phyloP scores from a whole-genome alignment of 2,329 filamentous ascomycete genomes.

The Fonsecaea multimorphosa region DNA sequence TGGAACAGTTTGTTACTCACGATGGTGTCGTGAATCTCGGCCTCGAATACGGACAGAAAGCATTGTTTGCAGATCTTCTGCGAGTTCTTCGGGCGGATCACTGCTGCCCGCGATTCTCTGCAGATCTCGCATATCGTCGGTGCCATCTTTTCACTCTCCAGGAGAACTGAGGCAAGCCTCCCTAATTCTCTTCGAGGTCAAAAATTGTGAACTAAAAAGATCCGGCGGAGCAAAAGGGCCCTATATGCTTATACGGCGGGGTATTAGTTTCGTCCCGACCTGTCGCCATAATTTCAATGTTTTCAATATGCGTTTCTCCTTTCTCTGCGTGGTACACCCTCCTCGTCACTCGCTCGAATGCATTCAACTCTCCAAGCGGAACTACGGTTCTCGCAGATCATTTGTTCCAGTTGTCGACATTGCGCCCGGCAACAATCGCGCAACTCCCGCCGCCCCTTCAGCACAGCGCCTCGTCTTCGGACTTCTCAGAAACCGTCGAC shows the following conservation, averaged over 20 bases:
- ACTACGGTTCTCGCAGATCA: slow-evolving; percentile 36
- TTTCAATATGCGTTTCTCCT: background rate
- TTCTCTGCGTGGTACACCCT: background rate
- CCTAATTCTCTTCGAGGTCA: background rate
- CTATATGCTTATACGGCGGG: slow-evolving; percentile 1
- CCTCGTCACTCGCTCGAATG: slow-evolving; percentile 34
- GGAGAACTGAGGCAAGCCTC: background rate
- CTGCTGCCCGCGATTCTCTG: slow-evolving; percentile 76
- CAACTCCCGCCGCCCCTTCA: slow-evolving; percentile 27
- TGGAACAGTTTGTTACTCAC: slow-evolving; percentile 78
- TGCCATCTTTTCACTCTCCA: slow-evolving; percentile 66
- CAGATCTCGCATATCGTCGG: slow-evolving; percentile 79
- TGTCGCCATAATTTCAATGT: slow-evolving; percentile 9
- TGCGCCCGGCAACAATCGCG: slow-evolving; percentile 30
- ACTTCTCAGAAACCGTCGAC: slow-evolving; percentile 26
- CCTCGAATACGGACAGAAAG: slow-evolving; percentile 86
- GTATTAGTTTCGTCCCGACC: background rate
- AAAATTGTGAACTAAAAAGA: background rate
- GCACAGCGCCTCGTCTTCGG: slow-evolving; percentile 25
- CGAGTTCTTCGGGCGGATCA: slow-evolving; percentile 93
- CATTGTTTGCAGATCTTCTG: slow-evolving; percentile 90
- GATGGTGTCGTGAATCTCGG: slow-evolving; percentile 93
- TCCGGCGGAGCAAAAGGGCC: slow-evolving; percentile 7
- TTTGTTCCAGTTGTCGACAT: slow-evolving; percentile 30
- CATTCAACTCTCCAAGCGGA: slow-evolving; percentile 38